Conservation (phyloP, 2,329 filamentous ascomycete genomes). For the Gaeumannomyces sp. region DNA sequence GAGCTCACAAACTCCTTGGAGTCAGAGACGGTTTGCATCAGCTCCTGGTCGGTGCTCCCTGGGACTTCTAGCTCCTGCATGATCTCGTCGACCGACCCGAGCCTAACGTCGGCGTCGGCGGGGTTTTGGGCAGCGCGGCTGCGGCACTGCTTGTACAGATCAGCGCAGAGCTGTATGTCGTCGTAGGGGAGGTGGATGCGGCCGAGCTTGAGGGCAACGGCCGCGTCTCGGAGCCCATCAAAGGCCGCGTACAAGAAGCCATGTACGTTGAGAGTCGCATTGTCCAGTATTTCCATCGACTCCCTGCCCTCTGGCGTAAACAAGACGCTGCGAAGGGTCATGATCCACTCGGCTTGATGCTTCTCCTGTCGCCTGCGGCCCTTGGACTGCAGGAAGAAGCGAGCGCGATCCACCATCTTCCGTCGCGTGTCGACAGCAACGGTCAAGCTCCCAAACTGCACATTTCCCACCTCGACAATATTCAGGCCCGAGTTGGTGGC, state of each 20-base stretch:
- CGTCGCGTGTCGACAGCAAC: constrained; percentile 84
- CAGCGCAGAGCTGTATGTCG: constrained; percentile 62
- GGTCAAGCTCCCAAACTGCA: constrained; percentile 80
- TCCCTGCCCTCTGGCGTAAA: constrained; percentile 83
- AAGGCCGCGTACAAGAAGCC: constrained; percentile 80
- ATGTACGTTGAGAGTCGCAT: constrained; percentile 82
- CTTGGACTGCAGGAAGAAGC: constrained; percentile 77
- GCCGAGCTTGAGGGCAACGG: constrained; percentile 84
- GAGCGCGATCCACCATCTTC: constrained; percentile 85
- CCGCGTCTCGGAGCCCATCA: constrained; percentile 83
- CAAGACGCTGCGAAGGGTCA: constrained; percentile 76
- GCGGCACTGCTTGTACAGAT: constrained; percentile 46
- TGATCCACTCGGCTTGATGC: constrained; percentile 88
- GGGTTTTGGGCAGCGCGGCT: constrained; percentile 26
- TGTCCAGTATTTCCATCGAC: constrained; percentile 81
- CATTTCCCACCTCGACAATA: constrained; percentile 72
- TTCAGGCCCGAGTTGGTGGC: constrained; percentile 73
- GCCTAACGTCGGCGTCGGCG: constrained; percentile 23
- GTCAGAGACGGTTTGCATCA: constrained; percentile 81
- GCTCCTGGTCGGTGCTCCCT: constrained; percentile 57
- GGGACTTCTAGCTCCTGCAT: constrained; percentile 67
- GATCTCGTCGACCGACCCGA: constrained; percentile 65
- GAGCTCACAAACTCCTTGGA: constrained; percentile 90
- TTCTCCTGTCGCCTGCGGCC: constrained; percentile 49
- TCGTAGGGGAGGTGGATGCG: constrained; percentile 87